Evolutionary conservation across 2,329 filamentous ascomycete genomes (phyloP).

Genomic region (Colletotrichum higginsianum): DNA sequence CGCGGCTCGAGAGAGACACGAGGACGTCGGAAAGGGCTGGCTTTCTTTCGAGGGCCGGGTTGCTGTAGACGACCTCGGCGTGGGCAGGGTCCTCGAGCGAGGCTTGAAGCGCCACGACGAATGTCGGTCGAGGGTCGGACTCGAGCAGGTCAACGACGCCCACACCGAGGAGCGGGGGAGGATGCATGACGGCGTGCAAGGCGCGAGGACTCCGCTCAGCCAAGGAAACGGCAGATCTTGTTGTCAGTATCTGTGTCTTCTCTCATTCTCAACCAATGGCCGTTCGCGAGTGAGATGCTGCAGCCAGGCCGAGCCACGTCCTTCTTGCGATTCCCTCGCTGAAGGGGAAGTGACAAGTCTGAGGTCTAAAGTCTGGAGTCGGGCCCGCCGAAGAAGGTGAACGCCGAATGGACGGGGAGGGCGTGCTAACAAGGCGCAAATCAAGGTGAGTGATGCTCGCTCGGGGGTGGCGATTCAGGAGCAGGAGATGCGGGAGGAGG

Average conservation of each 20-base stretch:
- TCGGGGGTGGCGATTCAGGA: constrained; percentile 25
- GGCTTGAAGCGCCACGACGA: constrained; percentile 51
- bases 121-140: constrained; percentile 59
- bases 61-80: constrained; percentile 52
- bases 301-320: constrained; percentile 14
- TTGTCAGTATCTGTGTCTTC: constrained; percentile 31
- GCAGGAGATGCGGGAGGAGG: constrained; percentile 18
- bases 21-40: constrained; percentile 51
- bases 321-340: neutral
- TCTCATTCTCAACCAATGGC: constrained; percentile 40
- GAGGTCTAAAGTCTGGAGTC: neutral
- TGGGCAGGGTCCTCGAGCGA: constrained; percentile 37
- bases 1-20: constrained; percentile 49
- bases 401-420: constrained; percentile 7
- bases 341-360: neutral
- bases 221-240: constrained; percentile 38
- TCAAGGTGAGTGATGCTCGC: constrained; percentile 5
- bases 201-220: constrained; percentile 37
- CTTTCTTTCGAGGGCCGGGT: constrained; percentile 53
- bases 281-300: constrained; percentile 5
- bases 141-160: constrained; percentile 58
- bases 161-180: constrained; percentile 44
- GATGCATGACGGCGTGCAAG: constrained; percentile 37
- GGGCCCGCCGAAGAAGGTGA: constrained; percentile 27
- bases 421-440: constrained; percentile 6